Evolutionary conservation across 805 yeast genomes (phyloP).

Genomic region (Tetrapisispora phaffii): DNA sequence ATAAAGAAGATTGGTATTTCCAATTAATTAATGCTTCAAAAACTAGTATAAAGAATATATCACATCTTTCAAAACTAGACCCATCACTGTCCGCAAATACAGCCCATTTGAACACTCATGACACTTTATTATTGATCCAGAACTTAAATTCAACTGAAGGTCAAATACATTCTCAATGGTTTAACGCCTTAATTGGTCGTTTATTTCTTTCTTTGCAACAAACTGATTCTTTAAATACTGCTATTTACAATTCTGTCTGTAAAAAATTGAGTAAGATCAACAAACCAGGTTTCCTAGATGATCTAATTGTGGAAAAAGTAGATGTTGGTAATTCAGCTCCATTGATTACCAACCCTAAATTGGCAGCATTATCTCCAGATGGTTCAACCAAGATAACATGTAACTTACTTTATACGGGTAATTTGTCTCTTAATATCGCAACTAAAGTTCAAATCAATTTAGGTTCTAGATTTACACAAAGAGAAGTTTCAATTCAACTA

Average conservation of each 20-base stretch:
- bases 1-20: constrained; percentile 91
- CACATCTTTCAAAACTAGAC: constrained; percentile 30
- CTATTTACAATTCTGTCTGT: constrained; percentile 48
- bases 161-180: constrained; percentile 77
- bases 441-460: constrained; percentile 70
- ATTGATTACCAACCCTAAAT: constrained; percentile 57
- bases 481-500: constrained; percentile 67
- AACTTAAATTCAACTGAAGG: constrained; percentile 74
- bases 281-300: constrained; percentile 81
- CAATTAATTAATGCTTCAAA: constrained; percentile 71
- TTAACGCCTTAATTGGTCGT: constrained; percentile 80
- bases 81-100: constrained; percentile 65
- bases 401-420: constrained; percentile 63
- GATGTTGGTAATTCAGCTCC: constrained; percentile 79
- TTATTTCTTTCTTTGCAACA: constrained; percentile 66
- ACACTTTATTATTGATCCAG: constrained; percentile 65
- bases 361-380: constrained; percentile 64
- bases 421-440: constrained; percentile 63
- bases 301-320: constrained; percentile 61
- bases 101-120: constrained; percentile 57
- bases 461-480: constrained; percentile 62
- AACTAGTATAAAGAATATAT: constrained; percentile 11
- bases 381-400: constrained; percentile 60
- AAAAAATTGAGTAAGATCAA: constrained; percentile 70
- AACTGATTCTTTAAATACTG: constrained; percentile 54